Evolutionary conservation across 768 basidiomycete species (phyloP).

Genomic region (Albatrellus ellisii): DNA sequence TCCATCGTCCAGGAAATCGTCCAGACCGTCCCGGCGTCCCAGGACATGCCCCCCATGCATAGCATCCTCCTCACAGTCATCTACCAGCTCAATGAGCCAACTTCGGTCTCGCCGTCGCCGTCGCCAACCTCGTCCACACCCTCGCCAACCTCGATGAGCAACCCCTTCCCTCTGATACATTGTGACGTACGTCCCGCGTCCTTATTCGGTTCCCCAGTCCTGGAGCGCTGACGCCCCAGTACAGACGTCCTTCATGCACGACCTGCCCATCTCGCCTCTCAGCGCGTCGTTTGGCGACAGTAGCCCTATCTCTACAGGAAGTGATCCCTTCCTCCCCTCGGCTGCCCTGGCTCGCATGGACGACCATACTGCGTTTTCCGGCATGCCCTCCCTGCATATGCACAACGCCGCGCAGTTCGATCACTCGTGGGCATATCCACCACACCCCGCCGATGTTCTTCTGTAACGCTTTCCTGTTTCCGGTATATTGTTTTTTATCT

Average conservation of each 20-base stretch:
- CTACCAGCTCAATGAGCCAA: slow-evolving; percentile 16
- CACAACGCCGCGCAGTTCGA: slow-evolving; percentile 10
- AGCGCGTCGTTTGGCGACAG: slow-evolving; percentile 13
- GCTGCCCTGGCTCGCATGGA: slow-evolving; percentile 3
- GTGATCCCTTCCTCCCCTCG: slow-evolving; percentile 3
- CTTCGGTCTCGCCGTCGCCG: slow-evolving; percentile 5
- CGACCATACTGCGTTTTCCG: slow-evolving; percentile 6
- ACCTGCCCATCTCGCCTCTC: slow-evolving; percentile 16
- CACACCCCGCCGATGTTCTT: neutral
- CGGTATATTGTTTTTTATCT: too few species aligned
- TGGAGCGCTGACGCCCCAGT: neutral
- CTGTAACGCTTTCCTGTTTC: neutral
- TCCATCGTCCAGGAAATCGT: slow-evolving; percentile 54
- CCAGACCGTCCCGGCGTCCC: slow-evolving; percentile 10
- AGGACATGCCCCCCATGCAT: slow-evolving; percentile 2
- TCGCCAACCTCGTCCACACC: slow-evolving; percentile 9
- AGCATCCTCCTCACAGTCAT: slow-evolving; percentile 17
- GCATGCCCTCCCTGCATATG: slow-evolving; percentile 4
- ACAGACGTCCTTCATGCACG: slow-evolving; percentile 11
- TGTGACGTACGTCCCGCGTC: slow-evolving; percentile 9
- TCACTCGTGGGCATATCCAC: slow-evolving; percentile 10
- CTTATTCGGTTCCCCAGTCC: neutral
- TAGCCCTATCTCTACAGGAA: slow-evolving; percentile 5
- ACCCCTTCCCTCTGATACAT: slow-evolving; percentile 7
- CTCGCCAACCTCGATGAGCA: slow-evolving; percentile 7